Conservation (phyloP, 148 eudicot species). For the Heliosperma pusillum region DNA sequence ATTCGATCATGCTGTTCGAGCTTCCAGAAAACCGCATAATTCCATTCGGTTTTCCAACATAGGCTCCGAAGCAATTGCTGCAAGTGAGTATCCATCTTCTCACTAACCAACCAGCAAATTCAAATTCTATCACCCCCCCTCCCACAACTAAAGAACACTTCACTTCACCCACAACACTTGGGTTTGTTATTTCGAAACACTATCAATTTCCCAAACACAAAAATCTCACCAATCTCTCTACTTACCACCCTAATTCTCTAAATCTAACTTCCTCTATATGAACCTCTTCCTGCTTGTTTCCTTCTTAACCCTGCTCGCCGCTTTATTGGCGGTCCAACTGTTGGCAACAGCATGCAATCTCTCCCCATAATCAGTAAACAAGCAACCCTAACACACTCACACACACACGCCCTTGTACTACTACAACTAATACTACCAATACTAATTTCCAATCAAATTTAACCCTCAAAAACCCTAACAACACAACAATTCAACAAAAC, state of each 20-base stretch:
- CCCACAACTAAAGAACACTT: slow-evolving; percentile 36
- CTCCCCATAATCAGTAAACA: slow-evolving; percentile 51
- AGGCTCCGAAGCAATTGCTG: slow-evolving; percentile 61
- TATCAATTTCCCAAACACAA: slow-evolving; percentile 35
- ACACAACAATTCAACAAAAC: slow-evolving; percentile 25
- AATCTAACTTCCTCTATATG: slow-evolving; percentile 91
- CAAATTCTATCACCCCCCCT: slow-evolving; percentile 37
- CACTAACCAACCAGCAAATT: slow-evolving; percentile 28
- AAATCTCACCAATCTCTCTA: slow-evolving; percentile 18
- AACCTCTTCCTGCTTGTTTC: slow-evolving; percentile 98
- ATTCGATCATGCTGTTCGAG: slow-evolving; percentile 66
- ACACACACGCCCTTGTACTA: slow-evolving; percentile 33
- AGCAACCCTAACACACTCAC: slow-evolving; percentile 25
- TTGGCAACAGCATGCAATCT: slow-evolving; percentile 55
- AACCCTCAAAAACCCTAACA: slow-evolving; percentile 25
- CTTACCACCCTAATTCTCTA: slow-evolving; percentile 27
- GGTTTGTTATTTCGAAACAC: slow-evolving; percentile 31
- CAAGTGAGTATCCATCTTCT: slow-evolving; percentile 58
- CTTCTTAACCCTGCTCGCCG: slow-evolving; percentile 81
- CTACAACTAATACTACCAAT: too few species aligned
- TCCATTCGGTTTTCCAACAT: slow-evolving; percentile 66
- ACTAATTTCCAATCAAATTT: too few species aligned
- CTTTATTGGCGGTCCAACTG: slow-evolving; percentile 82
- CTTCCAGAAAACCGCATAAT: slow-evolving; percentile 90
- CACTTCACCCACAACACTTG: slow-evolving; percentile 24